Percentiles rank a stretch among this genome's conserved stretches.
Conservation (phyloP, 495 filamentous ascomycete species). For the Penicillium tannophilum region DNA sequence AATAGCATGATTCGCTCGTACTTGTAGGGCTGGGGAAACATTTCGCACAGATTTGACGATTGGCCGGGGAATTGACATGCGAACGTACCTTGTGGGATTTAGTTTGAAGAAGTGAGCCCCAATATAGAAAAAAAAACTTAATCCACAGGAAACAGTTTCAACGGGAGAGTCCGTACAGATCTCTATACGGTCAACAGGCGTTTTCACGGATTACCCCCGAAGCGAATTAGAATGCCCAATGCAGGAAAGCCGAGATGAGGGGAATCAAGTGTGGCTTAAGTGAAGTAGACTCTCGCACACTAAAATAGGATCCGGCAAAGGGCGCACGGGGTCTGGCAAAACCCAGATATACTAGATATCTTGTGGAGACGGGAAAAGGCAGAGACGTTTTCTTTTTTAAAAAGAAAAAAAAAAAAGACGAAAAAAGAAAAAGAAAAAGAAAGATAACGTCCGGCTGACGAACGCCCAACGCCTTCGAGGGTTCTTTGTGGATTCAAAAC, state of each 20-base stretch:
- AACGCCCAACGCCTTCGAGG: background rate
- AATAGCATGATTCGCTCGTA: background rate
- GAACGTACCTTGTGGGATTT: background rate
- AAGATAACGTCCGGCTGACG: background rate
- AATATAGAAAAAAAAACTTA: background rate
- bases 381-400: background rate
- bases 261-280: slow-evolving; percentile 4
- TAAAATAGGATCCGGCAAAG: slow-evolving; percentile 1
- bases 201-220: background rate
- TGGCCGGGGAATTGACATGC: background rate
- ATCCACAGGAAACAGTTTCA: background rate
- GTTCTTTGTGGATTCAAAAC: slow-evolving; percentile 4
- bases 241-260: background rate
- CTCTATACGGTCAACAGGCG: background rate
- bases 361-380: background rate
- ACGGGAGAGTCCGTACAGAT: background rate
- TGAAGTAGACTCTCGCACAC: slow-evolving; percentile 3
- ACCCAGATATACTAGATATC: slow-evolving; percentile 3
- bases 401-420: slow-evolving; percentile 1
- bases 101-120: background rate
- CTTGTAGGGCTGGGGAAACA: slow-evolving; percentile 1
- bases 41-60: background rate
- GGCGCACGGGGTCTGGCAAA: background rate
- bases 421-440: background rate
- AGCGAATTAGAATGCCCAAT: slow-evolving; percentile 1